Conservation (phyloP, 257 asterid genomes). For the Gentiana straminea region DNA sequence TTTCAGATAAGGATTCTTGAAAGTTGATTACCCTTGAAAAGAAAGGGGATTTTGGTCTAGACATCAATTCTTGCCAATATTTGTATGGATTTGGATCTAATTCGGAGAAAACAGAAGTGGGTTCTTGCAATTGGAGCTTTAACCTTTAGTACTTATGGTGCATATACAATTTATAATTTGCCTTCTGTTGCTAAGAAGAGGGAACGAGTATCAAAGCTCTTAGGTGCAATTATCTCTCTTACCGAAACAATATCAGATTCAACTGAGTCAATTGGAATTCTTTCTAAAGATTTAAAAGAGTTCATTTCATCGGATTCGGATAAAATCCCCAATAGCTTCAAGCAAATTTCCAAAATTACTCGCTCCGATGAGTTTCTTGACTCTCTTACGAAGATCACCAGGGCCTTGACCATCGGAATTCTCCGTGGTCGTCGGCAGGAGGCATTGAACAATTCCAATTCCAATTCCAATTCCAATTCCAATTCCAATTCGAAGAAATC, state of each 20-base stretch:
- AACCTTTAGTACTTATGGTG: constrained; percentile 46
- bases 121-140: constrained; percentile 36
- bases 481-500: constrained; percentile 1
- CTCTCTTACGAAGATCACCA: constrained; percentile 27
- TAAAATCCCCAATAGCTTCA: constrained; percentile 57
- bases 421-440: constrained; percentile 28
- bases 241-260: constrained; percentile 58
- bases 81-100: constrained; percentile 30
- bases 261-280: constrained; percentile 43
- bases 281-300: constrained; percentile 50
- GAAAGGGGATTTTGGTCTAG: background rate
- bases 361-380: constrained; percentile 39
- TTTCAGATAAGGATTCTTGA: background rate
- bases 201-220: constrained; percentile 28
- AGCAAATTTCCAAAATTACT: constrained; percentile 53
- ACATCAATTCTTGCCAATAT: background rate
- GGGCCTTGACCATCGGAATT: constrained; percentile 47
- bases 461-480: background rate
- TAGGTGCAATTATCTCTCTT: constrained; percentile 28
- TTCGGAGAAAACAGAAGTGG: constrained; percentile 34
- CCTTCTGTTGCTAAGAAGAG: constrained; percentile 51
- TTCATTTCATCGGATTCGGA: constrained; percentile 51
- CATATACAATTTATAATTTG: constrained; percentile 31
- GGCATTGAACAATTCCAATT: background rate
- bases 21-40: background rate